Evolutionary conservation across 1,284 basidiomycete genomes (phyloP), one percentile per base, ranked within the genome.

Genomic region (Coniophora puteana): DNA sequence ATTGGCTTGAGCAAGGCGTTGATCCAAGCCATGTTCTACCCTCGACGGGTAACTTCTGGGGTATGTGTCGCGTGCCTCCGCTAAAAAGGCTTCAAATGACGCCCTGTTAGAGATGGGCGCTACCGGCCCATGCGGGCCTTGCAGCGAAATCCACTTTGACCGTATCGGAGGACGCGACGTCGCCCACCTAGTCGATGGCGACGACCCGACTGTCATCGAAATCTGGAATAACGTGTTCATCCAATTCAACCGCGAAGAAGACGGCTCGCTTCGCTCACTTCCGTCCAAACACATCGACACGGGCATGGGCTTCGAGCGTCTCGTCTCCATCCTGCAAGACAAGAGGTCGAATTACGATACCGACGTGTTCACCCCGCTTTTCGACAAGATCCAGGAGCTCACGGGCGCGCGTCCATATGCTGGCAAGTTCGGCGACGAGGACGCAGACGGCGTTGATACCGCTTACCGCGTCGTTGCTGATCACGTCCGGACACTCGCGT

Each of bases 171-270:
- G 87, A 26, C 81, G 95, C 39, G 91, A 98, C 57, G 95, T 93
- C 32, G 79, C 93, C 5, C 73, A 86, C 55, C 82, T 96, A 39
- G 94, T 99, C 56, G 97, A 98, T 66, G 76, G 85, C 56, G 93
- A 98, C 62, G 93, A 99, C 59, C 91, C 95, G 4, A 82, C 94
- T 53, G 95, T 99, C 5, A 77, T 99, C 46, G 96, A 99, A 67
- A 94, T 99, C 55, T 99, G 95, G 95, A 99, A 99, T 73, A 96
- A 96, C 64, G 95, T 99, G 44, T 99, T 98, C 66, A 98, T 99
- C 59, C 93, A 97, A 58, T 99, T 89, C 73, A 99, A 99, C 66
- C 88, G 95, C 29, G 95, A 98, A 66, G 78, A 83, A 29, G 88
- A 93, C 47, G 89, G 89, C 39, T 80, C 82, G 13, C 76, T 99